Conservation (phyloP, 2,329 filamentous ascomycete genomes). For the Fusarium chuoi region DNA sequence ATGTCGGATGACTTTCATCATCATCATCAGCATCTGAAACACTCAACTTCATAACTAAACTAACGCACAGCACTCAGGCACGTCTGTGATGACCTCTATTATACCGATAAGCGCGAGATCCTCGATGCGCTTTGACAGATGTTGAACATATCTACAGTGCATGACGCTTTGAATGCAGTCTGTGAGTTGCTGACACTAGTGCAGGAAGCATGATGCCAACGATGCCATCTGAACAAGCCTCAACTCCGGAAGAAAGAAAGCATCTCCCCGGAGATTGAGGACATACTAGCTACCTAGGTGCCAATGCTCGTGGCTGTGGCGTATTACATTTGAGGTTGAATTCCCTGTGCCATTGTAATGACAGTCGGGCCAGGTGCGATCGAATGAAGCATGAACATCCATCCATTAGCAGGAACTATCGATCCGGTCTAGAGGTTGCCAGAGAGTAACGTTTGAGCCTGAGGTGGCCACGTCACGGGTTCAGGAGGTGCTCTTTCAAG, state of each 20-base stretch:
- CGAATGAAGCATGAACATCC: neutral
- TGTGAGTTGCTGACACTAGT: conserved; percentile 9
- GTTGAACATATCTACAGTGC: conserved; percentile 14
- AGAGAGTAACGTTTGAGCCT: neutral
- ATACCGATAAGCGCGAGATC: conserved; percentile 19
- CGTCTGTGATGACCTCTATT: neutral
- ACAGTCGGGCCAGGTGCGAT: neutral
- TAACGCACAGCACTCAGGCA: conserved; percentile 12
- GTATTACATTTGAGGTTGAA: neutral
- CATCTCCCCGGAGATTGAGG: neutral
- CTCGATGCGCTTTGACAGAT: conserved; percentile 24
- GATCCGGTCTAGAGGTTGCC: neutral
- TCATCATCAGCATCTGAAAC: conserved; percentile 9
- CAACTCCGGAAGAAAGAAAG: neutral
- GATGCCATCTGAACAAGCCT: conserved; percentile 2
- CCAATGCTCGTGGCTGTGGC: conserved; percentile 3
- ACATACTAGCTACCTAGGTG: neutral
- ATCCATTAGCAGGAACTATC: neutral
- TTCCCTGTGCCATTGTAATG: neutral
- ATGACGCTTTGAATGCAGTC: conserved; percentile 8
- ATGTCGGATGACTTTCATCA: conserved; percentile 1
- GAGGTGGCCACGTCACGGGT: neutral
- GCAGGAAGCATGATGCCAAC: conserved; percentile 19
- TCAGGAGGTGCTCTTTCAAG: neutral
- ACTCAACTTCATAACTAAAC: conserved; percentile 8